A percentile compares a stretch with the other conserved stretches of the same genome.
Conservation (phyloP, 2,329 filamentous ascomycete genomes). For the Zelopaecilomyces penicillatus region DNA sequence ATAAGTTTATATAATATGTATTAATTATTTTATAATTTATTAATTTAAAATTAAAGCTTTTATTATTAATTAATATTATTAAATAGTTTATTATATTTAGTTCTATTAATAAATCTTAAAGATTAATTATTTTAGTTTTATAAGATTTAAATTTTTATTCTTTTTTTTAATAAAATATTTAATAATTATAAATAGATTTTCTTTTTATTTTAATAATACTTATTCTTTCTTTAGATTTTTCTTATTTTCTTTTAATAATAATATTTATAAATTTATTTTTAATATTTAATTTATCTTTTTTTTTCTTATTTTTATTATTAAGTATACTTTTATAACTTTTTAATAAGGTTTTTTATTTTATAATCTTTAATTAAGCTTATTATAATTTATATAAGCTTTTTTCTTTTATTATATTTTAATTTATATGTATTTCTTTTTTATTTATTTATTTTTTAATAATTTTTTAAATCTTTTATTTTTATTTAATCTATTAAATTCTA, state of each 20-base stretch:
- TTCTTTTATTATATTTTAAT: background rate
- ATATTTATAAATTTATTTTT: background rate
- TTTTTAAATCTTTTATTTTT: no score
- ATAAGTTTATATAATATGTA: background rate
- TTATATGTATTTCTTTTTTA: background rate
- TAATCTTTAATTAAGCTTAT: no score
- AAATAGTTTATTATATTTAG: no score
- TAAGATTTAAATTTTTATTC: no score
- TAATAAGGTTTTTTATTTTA: background rate
- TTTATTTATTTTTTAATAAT: background rate
- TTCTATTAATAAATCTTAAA: no score
- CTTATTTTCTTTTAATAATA: slow-evolving; percentile 1
- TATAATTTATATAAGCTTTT: no score
- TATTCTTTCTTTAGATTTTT: no score
- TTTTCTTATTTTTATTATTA: background rate
- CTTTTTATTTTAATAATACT: no score
- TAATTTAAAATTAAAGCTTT: background rate
- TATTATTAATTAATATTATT: no score
- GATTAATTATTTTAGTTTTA: no score
- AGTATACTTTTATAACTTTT: background rate
- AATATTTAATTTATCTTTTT: background rate
- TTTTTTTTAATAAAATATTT: no score
- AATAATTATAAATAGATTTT: no score
- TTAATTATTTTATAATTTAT: background rate
- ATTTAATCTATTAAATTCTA: background rate